phyloP scores from a whole-genome alignment of 2,329 filamentous ascomycete genomes.

The Pestalotiopsis sp. region DNA sequence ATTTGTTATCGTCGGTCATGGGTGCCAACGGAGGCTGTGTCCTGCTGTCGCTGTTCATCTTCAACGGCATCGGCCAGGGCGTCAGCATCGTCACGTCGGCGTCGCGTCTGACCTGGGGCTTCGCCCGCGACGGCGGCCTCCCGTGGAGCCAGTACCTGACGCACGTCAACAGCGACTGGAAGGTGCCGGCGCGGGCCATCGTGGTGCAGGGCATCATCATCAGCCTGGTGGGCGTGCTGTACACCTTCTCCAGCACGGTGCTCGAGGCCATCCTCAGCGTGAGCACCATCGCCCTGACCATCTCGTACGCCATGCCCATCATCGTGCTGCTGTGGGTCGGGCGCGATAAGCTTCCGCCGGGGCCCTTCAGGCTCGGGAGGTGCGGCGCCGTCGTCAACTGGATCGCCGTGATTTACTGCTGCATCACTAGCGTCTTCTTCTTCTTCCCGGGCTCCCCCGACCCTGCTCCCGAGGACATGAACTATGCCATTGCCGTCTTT shows the following conservation, averaged over 20 bases:
- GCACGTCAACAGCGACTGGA: slow-evolving; percentile 50
- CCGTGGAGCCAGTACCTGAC: slow-evolving; percentile 48
- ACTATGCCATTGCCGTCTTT: slow-evolving; percentile 60
- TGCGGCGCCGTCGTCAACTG: slow-evolving; percentile 48
- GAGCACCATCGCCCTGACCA: slow-evolving; percentile 58
- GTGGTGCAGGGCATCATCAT: slow-evolving; percentile 53
- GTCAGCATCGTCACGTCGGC: slow-evolving; percentile 54
- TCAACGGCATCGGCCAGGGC: slow-evolving; percentile 58
- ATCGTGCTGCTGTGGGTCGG: slow-evolving; percentile 49
- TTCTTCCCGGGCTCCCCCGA: slow-evolving; percentile 52
- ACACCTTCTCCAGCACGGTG: slow-evolving; percentile 56
- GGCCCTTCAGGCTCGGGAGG: slow-evolving; percentile 47
- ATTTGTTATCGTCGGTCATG: slow-evolving; percentile 45
- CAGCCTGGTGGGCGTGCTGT: slow-evolving; percentile 54
- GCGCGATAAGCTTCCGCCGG: slow-evolving; percentile 53
- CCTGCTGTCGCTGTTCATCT: slow-evolving; percentile 54
- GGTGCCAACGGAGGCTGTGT: slow-evolving; percentile 44
- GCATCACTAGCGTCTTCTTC: slow-evolving; percentile 57
- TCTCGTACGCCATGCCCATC: slow-evolving; percentile 56
- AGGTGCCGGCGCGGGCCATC: slow-evolving; percentile 53
- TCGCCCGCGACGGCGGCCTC: slow-evolving; percentile 55
- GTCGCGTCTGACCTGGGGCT: slow-evolving; percentile 57
- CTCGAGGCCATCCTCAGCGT: slow-evolving; percentile 57
- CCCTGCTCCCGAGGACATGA: slow-evolving; percentile 54
- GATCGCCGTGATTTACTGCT: slow-evolving; percentile 54